phyloP scores from a whole-genome alignment of 1,284 basidiomycete species.

The Apiotrichum akiyoshidainum region DNA sequence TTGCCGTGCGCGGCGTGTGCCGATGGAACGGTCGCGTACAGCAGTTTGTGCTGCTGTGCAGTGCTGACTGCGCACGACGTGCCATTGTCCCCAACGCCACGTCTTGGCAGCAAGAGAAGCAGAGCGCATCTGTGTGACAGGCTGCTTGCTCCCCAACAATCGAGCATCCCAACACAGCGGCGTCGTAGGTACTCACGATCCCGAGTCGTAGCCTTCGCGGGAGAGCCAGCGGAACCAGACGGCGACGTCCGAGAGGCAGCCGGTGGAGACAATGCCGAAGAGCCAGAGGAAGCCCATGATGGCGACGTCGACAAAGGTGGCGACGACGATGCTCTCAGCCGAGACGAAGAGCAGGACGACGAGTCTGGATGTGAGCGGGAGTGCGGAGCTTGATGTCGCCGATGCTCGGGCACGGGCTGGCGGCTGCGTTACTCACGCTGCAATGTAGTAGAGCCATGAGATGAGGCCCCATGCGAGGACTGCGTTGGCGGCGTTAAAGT shows the following conservation, averaged over 20 bases:
- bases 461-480: conserved; percentile 34
- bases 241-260: conserved; percentile 9
- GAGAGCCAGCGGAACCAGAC: neutral
- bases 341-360: conserved; percentile 12
- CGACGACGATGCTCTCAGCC: conserved; percentile 3
- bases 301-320: conserved; percentile 10
- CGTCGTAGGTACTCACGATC: conserved; percentile 16
- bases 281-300: conserved; percentile 12
- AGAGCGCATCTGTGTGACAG: too few relatives aligned
- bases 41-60: too few relatives aligned
- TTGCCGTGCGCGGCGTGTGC: too few relatives aligned
- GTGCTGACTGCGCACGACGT: too few relatives aligned
- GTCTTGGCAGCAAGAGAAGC: too few relatives aligned
- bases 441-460: conserved; percentile 30
- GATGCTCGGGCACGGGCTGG: neutral
- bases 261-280: conserved; percentile 15
- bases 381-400: too few relatives aligned
- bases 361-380: conserved; percentile 1
- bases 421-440: conserved; percentile 34
- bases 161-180: too few relatives aligned
- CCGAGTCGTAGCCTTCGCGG: neutral
- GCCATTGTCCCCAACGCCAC: too few relatives aligned
- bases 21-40: too few relatives aligned
- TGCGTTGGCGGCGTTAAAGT: conserved; percentile 26
- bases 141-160: too few relatives aligned